Conservation (phyloP, 345 rosid species). For the Pelargonium nanum region DNA sequence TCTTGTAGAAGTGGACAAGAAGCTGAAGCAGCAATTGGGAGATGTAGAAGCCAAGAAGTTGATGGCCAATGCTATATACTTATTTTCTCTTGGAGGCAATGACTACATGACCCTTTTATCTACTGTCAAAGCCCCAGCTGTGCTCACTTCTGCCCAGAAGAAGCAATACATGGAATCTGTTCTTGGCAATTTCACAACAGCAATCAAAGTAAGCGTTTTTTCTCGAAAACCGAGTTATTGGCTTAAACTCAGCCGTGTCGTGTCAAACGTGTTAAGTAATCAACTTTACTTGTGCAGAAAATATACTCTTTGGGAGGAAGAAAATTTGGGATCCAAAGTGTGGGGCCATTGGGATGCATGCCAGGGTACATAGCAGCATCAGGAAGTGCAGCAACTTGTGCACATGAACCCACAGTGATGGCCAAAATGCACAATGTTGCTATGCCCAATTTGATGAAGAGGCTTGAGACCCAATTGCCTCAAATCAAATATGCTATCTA, state of each 20-base stretch:
- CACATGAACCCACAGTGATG: not conserved
- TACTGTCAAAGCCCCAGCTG: not conserved
- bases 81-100: slow-evolving; percentile 18
- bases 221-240: too few species aligned
- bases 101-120: slow-evolving; percentile 7
- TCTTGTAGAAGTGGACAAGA: slow-evolving; percentile 14
- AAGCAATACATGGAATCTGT: not conserved
- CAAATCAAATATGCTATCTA: not conserved
- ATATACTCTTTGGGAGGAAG: not conserved
- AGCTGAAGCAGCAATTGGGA: slow-evolving; percentile 11
- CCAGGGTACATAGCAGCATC: not conserved
- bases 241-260: too few species aligned
- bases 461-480: not conserved
- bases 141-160: not conserved
- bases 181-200: slow-evolving; percentile 5
- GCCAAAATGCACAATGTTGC: not conserved
- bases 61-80: slow-evolving; percentile 13
- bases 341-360: not conserved
- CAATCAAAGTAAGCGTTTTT: not conserved
- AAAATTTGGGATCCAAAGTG: not conserved
- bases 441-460: not conserved
- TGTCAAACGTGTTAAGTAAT: too few species aligned
- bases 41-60: slow-evolving; percentile 7
- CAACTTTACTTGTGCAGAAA: not conserved
- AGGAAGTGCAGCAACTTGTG: not conserved